Base-by-base conservation (phyloP, 2,329 filamentous ascomycete species). In the Alternaria sp. region DNA sequence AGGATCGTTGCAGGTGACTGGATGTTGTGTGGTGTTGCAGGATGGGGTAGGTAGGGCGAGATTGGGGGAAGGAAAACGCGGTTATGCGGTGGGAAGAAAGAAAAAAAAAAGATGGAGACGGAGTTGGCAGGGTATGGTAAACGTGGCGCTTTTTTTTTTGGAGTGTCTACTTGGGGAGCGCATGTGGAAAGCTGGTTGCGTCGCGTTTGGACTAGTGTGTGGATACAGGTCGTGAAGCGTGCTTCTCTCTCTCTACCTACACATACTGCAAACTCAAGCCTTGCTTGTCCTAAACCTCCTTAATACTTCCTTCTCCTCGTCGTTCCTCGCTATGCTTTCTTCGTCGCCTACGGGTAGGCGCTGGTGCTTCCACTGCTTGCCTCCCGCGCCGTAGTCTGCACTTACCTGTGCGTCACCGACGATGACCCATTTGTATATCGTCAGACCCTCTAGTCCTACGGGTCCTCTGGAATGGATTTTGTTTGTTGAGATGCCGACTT, bases 401-500 rank as follows among this genome's bases (percentile, higher is more conserved):
- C 91, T 92, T n/a, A 88, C 83, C 67, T 99, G 95, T 9, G 93
- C 95, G 58, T 86, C 82, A 0, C 94, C 95, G 36, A 90, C 83
- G 63, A 99, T 84, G 78, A 95, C 87, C 82, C 97, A 99, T 82
- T 97, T 97, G 81, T 99, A 97, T 62, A 98, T 98, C 75, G 92
- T 97, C 76, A 99, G 79, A 0, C 95, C 95, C 73, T 98, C 95
- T 51, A 99, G 81, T 1, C 95, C 95, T 5, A 99, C 95, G 0
- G 95, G 95, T 0, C 95, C 95, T 50, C 95, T 84, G 1, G 92
- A 91, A 76, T 99, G 95, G 64, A 99, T 97, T 83, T 98, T 99
- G 83, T 97, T 99, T 49, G 95, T 99, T 80, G 91, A 96, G 79
- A 99, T 98, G 54, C 95, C 95, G 24, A 99, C 95, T 80, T 99